Conservation (phyloP, 192 early-diverging fungal species). For the Funneliformis geosporum region DNA sequence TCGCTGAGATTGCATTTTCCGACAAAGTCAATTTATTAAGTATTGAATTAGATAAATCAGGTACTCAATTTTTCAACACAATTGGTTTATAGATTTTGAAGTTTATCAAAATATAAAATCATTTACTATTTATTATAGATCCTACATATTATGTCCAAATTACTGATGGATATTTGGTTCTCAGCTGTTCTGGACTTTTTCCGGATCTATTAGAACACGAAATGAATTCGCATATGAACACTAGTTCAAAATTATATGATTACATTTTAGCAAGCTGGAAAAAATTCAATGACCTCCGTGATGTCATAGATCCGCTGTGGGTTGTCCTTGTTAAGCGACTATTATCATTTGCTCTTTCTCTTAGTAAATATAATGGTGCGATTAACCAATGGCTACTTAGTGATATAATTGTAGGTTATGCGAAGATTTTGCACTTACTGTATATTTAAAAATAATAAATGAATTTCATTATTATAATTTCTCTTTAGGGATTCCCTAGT, state of each 20-base stretch:
- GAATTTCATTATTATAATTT: background rate
- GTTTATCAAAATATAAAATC: too few species aligned
- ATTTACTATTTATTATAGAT: too few species aligned
- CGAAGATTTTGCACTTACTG: background rate
- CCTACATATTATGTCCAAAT: background rate
- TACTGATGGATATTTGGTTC: background rate
- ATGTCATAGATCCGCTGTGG: conserved; percentile 18
- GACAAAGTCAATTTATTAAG: background rate
- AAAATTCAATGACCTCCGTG: conserved; percentile 10
- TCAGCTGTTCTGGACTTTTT: background rate
- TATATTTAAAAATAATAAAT: background rate
- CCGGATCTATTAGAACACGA: conserved; percentile 4
- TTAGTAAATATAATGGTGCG: background rate
- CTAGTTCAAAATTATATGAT: background rate
- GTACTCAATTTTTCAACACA: background rate
- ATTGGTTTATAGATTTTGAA: too few species aligned
- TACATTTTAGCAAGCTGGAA: conserved; percentile 24
- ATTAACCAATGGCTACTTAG: conserved; percentile 4
- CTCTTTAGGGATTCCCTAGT: conserved; percentile 20
- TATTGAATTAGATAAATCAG: conserved; percentile 17
- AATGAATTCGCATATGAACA: background rate
- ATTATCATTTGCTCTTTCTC: conserved; percentile 22
- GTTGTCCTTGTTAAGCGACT: conserved; percentile 19
- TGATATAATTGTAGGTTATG: conserved; percentile 29
- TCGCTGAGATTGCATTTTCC: conserved; percentile 6